Evolutionary conservation across 148 eudicot genomes (phyloP).

Genomic region (Nepenthes gracilis): DNA sequence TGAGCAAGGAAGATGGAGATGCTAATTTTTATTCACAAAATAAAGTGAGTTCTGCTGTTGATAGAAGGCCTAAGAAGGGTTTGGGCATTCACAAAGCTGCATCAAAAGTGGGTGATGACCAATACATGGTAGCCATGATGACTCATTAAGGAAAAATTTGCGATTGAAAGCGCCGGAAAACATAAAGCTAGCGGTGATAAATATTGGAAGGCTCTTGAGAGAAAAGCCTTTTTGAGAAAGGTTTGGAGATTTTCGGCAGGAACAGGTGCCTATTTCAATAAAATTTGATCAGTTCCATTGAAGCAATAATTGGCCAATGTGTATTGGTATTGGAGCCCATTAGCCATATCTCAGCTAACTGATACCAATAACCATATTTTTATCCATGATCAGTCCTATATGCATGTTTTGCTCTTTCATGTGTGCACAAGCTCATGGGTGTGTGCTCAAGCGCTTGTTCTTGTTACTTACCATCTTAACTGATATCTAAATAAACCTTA

Average conservation of each 20-base stretch:
- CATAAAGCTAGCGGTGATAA: conserved; percentile 33
- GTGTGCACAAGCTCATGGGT: too few species aligned
- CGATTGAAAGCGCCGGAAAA: conserved; percentile 53
- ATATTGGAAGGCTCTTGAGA: conserved; percentile 84
- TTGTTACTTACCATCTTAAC: too few species aligned
- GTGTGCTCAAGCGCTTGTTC: too few species aligned
- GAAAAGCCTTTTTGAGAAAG: conserved; percentile 81
- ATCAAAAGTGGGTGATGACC: conserved; percentile 30
- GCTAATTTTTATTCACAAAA: conserved; percentile 29
- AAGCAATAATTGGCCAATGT: too few species aligned
- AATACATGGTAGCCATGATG: conserved; percentile 17
- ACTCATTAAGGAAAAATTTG: conserved; percentile 43
- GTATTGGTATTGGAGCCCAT: too few species aligned
- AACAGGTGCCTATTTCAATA: conserved; percentile 41
- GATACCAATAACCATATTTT: too few species aligned
- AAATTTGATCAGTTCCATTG: too few species aligned
- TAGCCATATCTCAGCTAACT: too few species aligned
- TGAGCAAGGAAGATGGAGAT: conserved; percentile 37
- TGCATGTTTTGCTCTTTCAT: too few species aligned
- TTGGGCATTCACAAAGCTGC: conserved; percentile 21
- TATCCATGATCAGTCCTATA: too few species aligned
- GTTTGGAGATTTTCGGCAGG: conserved; percentile 85
- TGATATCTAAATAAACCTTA: too few species aligned
- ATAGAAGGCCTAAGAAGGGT: conserved; percentile 39
- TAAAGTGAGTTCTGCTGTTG: conserved; percentile 30